These are phyloP conservation scores for Dimocarpus longan DNA, from an alignment of 345 rosid genomes.

Conservation along the genomic window DNA sequence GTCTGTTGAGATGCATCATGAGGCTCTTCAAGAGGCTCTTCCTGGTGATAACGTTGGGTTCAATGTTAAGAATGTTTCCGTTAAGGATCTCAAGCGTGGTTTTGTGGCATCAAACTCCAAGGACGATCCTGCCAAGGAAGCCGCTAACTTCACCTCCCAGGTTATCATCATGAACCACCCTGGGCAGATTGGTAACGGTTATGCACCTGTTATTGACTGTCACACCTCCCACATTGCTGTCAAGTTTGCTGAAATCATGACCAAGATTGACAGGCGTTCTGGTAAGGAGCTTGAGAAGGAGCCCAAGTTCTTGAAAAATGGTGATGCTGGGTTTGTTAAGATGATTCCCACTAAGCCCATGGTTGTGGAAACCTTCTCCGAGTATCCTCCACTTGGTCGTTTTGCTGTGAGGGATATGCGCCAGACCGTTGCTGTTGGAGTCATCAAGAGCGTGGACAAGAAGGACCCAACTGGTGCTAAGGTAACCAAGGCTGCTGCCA, in stretches of 20 bases:
- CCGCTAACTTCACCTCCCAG: constrained; percentile 78
- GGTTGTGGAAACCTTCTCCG: constrained; percentile 87
- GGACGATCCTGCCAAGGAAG: constrained; percentile 85
- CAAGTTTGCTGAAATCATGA: constrained; percentile 62
- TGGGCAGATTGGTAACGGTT: constrained; percentile 87
- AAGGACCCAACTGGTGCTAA: constrained; percentile 81
- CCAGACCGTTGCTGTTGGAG: constrained; percentile 90
- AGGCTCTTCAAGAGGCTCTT: constrained; percentile 73
- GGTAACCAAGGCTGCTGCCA: constrained; percentile 85
- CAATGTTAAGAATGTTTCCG: constrained; percentile 84
- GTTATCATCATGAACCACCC: constrained; percentile 97
- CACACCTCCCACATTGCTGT: constrained; percentile 90
- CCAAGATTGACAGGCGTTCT: constrained; percentile 80
- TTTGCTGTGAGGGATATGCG: constrained; percentile 95
- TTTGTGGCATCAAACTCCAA: constrained; percentile 83
- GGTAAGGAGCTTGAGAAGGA: constrained; percentile 88
- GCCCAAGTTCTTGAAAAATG: constrained; percentile 84
- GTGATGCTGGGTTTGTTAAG: constrained; percentile 80
- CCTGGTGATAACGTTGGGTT: constrained; percentile 86
- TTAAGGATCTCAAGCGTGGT: constrained; percentile 88
- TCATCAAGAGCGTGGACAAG: constrained; percentile 84
- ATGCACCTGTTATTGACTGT: constrained; percentile 84
- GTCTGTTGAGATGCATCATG: constrained; percentile 96
- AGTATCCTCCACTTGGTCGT: constrained; percentile 84
- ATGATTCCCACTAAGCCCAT: constrained; percentile 91